Conservation (phyloP, 1,139 yeast genomes). For the Suhomyces choctaworum region DNA sequence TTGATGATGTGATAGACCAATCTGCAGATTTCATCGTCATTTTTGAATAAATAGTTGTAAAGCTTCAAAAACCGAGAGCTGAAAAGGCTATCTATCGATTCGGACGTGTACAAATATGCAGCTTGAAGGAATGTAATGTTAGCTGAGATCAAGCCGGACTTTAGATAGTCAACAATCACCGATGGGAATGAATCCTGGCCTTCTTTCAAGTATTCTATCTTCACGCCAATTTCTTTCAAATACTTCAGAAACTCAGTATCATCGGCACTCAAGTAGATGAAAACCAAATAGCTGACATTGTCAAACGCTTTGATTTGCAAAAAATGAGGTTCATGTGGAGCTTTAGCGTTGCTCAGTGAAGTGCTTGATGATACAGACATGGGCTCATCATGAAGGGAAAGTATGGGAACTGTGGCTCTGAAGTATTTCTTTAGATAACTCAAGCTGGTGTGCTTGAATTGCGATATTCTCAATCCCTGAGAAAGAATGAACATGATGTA, state of each 20-base stretch:
- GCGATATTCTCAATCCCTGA: slow-evolving; percentile 66
- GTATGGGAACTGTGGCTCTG: slow-evolving; percentile 23
- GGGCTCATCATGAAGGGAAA: neutral
- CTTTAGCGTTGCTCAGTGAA: too few species aligned
- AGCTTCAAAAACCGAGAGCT: slow-evolving; percentile 56
- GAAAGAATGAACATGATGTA: slow-evolving; percentile 53
- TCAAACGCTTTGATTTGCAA: slow-evolving; percentile 6
- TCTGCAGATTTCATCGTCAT: slow-evolving; percentile 39
- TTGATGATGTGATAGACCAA: slow-evolving; percentile 48
- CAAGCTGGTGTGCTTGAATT: slow-evolving; percentile 58
- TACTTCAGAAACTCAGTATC: slow-evolving; percentile 48
- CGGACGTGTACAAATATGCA: slow-evolving; percentile 51
- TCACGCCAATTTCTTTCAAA: slow-evolving; percentile 48
- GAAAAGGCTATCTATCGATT: slow-evolving; percentile 44
- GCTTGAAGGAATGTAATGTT: slow-evolving; percentile 53
- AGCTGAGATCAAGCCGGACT: slow-evolving; percentile 42
- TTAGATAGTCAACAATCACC: slow-evolving; percentile 50
- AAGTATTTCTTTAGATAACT: slow-evolving; percentile 52
- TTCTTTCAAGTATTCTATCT: slow-evolving; percentile 24
- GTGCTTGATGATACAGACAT: neutral
- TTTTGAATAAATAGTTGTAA: slow-evolving; percentile 42
- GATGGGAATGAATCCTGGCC: slow-evolving; percentile 48
- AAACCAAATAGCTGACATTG: slow-evolving; percentile 43
- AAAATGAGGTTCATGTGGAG: neutral
- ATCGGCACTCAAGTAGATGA: slow-evolving; percentile 54